Conservation (phyloP, 768 basidiomycete genomes). For the Ephemerocybe angulata region DNA sequence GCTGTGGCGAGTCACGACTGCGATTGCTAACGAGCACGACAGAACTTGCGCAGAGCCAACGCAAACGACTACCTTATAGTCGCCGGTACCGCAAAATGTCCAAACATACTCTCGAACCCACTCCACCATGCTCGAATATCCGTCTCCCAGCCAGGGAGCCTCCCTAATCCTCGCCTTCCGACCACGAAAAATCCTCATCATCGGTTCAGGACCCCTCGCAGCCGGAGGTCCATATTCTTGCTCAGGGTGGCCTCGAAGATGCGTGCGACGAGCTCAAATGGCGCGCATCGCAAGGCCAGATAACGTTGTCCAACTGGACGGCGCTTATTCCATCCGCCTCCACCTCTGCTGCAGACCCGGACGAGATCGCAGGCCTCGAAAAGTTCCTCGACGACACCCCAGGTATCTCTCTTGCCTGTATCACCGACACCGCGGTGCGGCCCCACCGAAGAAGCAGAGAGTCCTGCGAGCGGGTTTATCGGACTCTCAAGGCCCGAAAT, state of each 20-base stretch:
- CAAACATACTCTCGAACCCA: no score
- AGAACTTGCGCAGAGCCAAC: no score
- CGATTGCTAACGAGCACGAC: conserved; percentile 30
- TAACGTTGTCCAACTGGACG: conserved; percentile 57
- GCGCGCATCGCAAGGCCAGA: conserved; percentile 52
- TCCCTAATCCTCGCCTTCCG: conserved; percentile 79
- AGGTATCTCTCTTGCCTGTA: conserved; percentile 53
- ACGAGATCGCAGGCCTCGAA: conserved; percentile 46
- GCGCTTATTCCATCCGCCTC: no score
- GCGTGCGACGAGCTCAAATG: conserved; percentile 74
- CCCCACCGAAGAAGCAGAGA: conserved; percentile 37
- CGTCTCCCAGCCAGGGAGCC: conserved; percentile 52
- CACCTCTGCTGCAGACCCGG: conserved; percentile 25
- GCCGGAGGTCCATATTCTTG: conserved; percentile 71
- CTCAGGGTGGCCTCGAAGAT: conserved; percentile 40
- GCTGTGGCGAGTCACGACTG: not conserved
- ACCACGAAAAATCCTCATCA: conserved; percentile 58
- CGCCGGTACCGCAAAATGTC: not conserved
- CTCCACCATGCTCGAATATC: conserved; percentile 26
- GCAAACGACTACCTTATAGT: not conserved
- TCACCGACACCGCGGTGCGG: conserved; percentile 73
- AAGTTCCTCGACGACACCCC: conserved; percentile 36
- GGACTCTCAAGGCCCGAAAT: conserved; percentile 49
- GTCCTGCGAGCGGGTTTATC: conserved; percentile 59
- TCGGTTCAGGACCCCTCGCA: conserved; percentile 78